Evolutionary conservation across 768 basidiomycete genomes (phyloP).

Genomic region (Boletus eberwhitei): DNA sequence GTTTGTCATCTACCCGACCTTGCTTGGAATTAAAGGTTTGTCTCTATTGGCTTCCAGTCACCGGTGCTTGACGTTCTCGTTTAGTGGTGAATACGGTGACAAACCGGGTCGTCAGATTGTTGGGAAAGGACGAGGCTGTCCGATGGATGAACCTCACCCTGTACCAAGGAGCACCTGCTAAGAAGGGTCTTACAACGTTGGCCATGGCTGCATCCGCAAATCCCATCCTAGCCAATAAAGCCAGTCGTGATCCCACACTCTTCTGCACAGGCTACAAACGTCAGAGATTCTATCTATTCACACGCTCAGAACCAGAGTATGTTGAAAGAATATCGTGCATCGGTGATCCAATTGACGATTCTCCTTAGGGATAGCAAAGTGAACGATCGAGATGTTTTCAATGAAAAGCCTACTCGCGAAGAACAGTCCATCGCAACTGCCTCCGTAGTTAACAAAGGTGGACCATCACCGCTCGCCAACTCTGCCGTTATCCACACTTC

Average conservation of each 20-base stretch:
- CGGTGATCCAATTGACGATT: neutral
- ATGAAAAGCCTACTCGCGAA: conserved; percentile 94
- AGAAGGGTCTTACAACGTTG: conserved; percentile 79
- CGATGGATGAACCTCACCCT: conserved; percentile 84
- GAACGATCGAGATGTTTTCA: conserved; percentile 94
- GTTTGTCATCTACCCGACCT: conserved; percentile 89
- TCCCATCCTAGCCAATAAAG: conserved; percentile 86
- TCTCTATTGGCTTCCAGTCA: neutral
- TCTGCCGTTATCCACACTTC: conserved; percentile 93
- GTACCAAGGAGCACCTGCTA: conserved; percentile 93
- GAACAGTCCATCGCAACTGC: conserved; percentile 85
- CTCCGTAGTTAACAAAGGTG: conserved; percentile 43
- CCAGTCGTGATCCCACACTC: conserved; percentile 82
- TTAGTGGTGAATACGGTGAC: conserved; percentile 92
- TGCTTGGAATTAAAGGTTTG: conserved; percentile 93
- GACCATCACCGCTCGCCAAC: conserved; percentile 71
- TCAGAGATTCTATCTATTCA: conserved; percentile 92
- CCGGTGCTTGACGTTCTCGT: neutral
- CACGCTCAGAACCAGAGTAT: conserved; percentile 84
- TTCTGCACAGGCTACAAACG: conserved; percentile 94
- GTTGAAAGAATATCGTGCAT: conserved; percentile 29
- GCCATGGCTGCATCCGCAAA: conserved; percentile 97
- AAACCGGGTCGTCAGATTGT: conserved; percentile 81
- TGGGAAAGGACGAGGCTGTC: conserved; percentile 93
- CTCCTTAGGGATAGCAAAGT: conserved; percentile 71